A percentile compares a stretch with the other conserved stretches of the same genome.
These are phyloP conservation scores for Xylaria sp. DNA, from an alignment of 2,329 filamentous ascomycete species.

Conservation along the genomic window DNA sequence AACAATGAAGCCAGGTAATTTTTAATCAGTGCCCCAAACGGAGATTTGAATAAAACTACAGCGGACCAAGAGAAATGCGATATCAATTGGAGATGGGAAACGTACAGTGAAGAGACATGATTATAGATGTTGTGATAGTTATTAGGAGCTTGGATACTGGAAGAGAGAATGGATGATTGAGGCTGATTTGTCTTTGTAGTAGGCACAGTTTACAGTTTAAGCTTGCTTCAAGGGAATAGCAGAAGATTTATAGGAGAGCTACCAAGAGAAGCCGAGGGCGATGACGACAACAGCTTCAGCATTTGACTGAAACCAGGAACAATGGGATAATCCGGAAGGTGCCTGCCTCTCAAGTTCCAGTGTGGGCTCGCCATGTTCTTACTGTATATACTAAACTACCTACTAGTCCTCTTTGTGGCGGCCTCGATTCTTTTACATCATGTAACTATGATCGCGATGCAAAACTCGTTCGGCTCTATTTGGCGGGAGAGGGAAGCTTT, in stretches of 20 bases:
- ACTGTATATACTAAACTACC: neutral
- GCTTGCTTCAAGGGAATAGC: slow-evolving; percentile 8
- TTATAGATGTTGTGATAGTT: slow-evolving; percentile 43
- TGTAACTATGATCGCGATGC: slow-evolving; percentile 33
- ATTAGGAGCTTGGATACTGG: neutral
- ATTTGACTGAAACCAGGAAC: slow-evolving; percentile 31
- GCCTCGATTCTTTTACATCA: slow-evolving; percentile 14
- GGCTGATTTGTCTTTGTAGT: slow-evolving; percentile 23
- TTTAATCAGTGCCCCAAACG: neutral
- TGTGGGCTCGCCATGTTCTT: neutral
- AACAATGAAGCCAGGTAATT: neutral
- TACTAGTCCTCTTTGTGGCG: slow-evolving; percentile 3
- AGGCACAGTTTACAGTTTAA: slow-evolving; percentile 10
- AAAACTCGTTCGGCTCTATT: slow-evolving; percentile 3
- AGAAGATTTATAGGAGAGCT: slow-evolving; percentile 33
- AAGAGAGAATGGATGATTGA: neutral
- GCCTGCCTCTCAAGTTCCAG: neutral
- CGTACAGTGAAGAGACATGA: slow-evolving; percentile 71
- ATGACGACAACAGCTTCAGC: slow-evolving; percentile 37
- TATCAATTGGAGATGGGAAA: slow-evolving; percentile 31
- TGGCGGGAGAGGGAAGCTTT: slow-evolving; percentile 4
- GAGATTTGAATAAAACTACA: neutral
- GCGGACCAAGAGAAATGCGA: too few relatives aligned
- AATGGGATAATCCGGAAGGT: slow-evolving; percentile 35
- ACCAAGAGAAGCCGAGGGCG: slow-evolving; percentile 18